Evolutionary conservation across 305 asterid species (phyloP).

Genomic region (Fraxinus angustifolia): DNA sequence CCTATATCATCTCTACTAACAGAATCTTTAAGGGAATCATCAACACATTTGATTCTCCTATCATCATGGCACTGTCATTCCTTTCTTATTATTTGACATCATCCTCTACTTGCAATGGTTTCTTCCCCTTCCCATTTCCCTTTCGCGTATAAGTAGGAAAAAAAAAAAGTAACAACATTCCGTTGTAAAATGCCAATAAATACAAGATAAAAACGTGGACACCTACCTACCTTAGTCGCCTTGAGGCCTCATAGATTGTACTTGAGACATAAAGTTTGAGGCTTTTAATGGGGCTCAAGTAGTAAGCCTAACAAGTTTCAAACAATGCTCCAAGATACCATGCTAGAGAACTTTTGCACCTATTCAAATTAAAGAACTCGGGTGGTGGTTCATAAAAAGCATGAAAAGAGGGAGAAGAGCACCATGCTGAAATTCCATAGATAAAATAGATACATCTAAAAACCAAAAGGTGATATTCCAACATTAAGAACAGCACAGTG

Average conservation of each 20-base stretch:
- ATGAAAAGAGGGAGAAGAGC: not conserved
- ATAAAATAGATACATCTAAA: not conserved
- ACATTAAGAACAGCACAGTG: not conserved
- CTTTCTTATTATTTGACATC: not conserved
- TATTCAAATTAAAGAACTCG: not conserved
- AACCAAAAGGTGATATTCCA: not conserved
- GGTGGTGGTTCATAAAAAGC: not conserved
- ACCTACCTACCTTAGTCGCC: not conserved
- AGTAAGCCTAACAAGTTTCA: not conserved
- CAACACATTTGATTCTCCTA: not conserved
- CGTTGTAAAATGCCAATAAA: not conserved
- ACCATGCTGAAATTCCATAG: not conserved
- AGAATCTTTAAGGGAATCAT: constrained; percentile 1
- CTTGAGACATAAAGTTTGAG: not conserved
- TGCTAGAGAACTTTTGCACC: not conserved
- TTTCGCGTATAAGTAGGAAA: not conserved
- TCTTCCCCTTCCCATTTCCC: not conserved
- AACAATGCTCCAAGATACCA: not conserved
- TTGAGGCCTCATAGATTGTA: not conserved
- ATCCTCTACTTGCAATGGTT: not conserved
- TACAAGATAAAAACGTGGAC: not conserved
- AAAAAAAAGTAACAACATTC: not conserved
- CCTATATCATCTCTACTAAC: not conserved
- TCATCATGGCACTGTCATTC: not conserved
- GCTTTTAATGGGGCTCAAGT: not conserved